Evolutionary conservation across 208 protist species (phyloP), one percentile per base, ranked within the genome.

Genomic region (Leishmania arabica): DNA sequence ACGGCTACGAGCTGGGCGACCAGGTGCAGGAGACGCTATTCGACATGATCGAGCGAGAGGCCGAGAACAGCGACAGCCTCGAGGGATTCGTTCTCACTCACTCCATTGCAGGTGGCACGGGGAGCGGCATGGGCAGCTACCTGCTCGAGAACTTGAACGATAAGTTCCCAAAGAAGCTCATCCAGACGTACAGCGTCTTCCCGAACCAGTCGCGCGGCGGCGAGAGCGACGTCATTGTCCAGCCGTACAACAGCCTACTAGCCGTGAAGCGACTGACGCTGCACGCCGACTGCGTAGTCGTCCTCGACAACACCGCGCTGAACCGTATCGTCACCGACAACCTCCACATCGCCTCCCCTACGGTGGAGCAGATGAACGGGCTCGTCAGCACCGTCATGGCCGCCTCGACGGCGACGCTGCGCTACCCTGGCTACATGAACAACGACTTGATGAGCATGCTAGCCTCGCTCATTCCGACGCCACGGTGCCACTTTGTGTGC

Each of bases 31-130:
- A 99, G 75, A 96, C 97, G 37, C 88, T 99, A 15, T 96, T 99
- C 75, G 99, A 99, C 54, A 99, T 99, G 96, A 99, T 99, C 79
- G 99, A 99, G 89, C 90, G 99, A 31, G 99, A 99, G 91, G 99
- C 99, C 0, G 99, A 99, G 80, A 98, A 98, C 84, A 97, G 95
- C 85, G 99, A 99, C 79, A 98, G 91, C 68, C 89, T 99, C 9
- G 99, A 99, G 78, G 98, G 98, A 47, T 99, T 99, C 84, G 92
- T 99, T 37, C 90, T 99, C 2, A 98, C 93, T 7, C 99, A 99
- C 90, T 99, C 98, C 51, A 99, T 99, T 79, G 98, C 99, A 34
- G 99, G 99, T 83, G 99, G 99, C 45, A 99, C 99, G 19, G 99
- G 99, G 7, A 99, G 99, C 75, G 99, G 99, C 47, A 95, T 99